These are phyloP conservation scores for Aspergillus diversus DNA, from an alignment of 495 filamentous ascomycete genomes.

Conservation along the genomic window DNA sequence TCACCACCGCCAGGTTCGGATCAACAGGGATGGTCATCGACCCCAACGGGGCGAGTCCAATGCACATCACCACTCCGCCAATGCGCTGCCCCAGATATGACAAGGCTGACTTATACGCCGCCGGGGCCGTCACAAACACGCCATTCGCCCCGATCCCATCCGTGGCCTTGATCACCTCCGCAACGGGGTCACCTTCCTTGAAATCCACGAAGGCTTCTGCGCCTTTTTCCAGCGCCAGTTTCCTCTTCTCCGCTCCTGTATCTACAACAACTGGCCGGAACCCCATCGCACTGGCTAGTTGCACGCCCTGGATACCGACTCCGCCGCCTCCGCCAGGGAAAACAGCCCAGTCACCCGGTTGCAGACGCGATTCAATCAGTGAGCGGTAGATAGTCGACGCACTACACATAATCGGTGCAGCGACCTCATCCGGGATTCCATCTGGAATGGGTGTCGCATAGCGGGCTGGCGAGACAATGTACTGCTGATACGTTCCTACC, in stretches of 20 bases:
- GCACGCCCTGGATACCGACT: constrained; percentile 63
- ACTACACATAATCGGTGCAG: constrained; percentile 65
- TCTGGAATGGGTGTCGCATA: constrained; percentile 71
- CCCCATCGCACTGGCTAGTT: constrained; percentile 61
- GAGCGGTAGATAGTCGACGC: constrained; percentile 60
- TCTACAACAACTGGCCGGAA: constrained; percentile 58
- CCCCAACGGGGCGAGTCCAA: constrained; percentile 38
- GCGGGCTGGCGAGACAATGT: constrained; percentile 61
- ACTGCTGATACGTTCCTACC: constrained; percentile 75
- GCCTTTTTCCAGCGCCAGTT: constrained; percentile 48
- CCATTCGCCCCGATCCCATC: constrained; percentile 55
- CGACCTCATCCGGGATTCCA: constrained; percentile 56
- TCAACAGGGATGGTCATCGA: constrained; percentile 42
- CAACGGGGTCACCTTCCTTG: constrained; percentile 39
- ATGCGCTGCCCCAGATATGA: constrained; percentile 45
- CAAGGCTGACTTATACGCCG: constrained; percentile 45
- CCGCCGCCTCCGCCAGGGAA: constrained; percentile 59
- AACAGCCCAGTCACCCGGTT: constrained; percentile 63
- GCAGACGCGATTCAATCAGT: constrained; percentile 56
- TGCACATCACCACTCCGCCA: constrained; percentile 52
- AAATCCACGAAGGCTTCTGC: constrained; percentile 58
- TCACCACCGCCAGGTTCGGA: constrained; percentile 45
- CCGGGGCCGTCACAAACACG: constrained; percentile 53
- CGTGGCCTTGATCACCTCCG: constrained; percentile 43
- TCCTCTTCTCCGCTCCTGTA: constrained; percentile 43